A percentile compares a stretch with the other conserved stretches of the same genome.
phyloP scores from a whole-genome alignment of 1,139 yeast species.

The Pichia sp. region DNA sequence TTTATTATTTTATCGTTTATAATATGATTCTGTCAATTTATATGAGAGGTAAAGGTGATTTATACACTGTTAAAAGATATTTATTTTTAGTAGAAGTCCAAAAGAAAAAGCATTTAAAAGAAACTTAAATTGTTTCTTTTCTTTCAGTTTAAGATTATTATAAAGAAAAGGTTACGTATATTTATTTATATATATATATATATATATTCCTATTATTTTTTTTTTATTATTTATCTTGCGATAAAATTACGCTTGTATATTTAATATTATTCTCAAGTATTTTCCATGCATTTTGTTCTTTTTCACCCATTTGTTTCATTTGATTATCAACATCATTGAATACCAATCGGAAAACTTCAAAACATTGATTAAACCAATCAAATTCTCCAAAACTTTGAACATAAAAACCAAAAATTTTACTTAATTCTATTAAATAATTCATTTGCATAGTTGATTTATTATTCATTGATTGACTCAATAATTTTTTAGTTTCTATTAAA shows the following conservation, averaged over 20 bases:
- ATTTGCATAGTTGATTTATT: conserved; percentile 6
- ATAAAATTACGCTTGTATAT: conserved; percentile 6
- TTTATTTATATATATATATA: too few relatives aligned
- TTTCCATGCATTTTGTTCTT: conserved; percentile 6
- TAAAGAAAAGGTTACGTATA: too few relatives aligned
- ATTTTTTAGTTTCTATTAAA: conserved; percentile 1
- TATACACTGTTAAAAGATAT: conserved; percentile 27
- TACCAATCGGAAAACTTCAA: conserved; percentile 2
- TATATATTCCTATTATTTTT: too few relatives aligned
- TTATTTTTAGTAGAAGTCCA: conserved; percentile 27
- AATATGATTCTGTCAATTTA: conserved; percentile 29
- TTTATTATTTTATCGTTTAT: conserved; percentile 31
- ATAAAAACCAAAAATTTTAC: conserved; percentile 15
- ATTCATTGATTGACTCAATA: conserved; percentile 1
- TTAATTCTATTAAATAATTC: conserved; percentile 10
- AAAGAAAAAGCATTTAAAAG: conserved; percentile 8
- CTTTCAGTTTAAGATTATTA: background rate
- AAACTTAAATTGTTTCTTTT: too few relatives aligned
- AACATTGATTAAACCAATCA: conserved; percentile 11
- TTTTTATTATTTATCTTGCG: background rate
- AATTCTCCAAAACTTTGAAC: background rate
- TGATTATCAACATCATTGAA: background rate
- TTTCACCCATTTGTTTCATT: background rate
- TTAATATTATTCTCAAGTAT: conserved; percentile 12
- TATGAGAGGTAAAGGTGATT: conserved; percentile 26